phyloP scores from a whole-genome alignment of 2,329 filamentous ascomycete genomes.

The Westerdykella aurantiaca region DNA sequence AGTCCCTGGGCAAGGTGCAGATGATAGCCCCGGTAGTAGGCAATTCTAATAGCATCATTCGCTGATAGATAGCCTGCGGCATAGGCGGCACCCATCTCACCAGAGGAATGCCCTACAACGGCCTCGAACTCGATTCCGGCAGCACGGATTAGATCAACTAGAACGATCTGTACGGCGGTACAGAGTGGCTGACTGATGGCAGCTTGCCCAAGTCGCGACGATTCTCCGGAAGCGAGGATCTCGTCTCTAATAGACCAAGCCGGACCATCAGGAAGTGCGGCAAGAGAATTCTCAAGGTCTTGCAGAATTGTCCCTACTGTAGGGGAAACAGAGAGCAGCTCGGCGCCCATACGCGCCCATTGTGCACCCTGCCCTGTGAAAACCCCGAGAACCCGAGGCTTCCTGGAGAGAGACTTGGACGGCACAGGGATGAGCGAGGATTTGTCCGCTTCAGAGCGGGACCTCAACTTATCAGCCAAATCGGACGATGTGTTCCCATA shows the following conservation, averaged over 20 bases:
- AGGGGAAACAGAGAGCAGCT: constrained; percentile 25
- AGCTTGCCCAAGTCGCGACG: constrained; percentile 8
- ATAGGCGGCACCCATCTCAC: constrained; percentile 40
- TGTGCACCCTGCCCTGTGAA: constrained; percentile 43
- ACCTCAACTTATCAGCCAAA: no score
- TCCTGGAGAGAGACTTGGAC: not conserved
- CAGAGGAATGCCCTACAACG: constrained; percentile 40
- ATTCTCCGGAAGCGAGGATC: constrained; percentile 1
- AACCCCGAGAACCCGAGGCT: constrained; percentile 25
- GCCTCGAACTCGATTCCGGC: constrained; percentile 25
- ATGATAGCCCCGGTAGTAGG: constrained; percentile 18
- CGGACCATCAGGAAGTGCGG: constrained; percentile 5
- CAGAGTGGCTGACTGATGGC: constrained; percentile 29
- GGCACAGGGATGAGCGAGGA: no score
- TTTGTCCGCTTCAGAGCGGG: no score
- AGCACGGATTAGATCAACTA: constrained; percentile 24
- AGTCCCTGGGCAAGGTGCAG: constrained; percentile 1
- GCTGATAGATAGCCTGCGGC: constrained; percentile 18
- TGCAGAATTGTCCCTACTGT: constrained; percentile 6
- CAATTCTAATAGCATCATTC: constrained; percentile 13
- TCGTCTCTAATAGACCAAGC: constrained; percentile 11
- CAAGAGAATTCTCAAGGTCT: constrained; percentile 13
- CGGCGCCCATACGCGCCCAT: constrained; percentile 36
- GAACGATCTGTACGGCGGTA: constrained; percentile 34
- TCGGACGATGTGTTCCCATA: no score